phyloP scores from a whole-genome alignment of 225 moss, liverwort and hornwort genomes.

The Anthoceros angustus region DNA sequence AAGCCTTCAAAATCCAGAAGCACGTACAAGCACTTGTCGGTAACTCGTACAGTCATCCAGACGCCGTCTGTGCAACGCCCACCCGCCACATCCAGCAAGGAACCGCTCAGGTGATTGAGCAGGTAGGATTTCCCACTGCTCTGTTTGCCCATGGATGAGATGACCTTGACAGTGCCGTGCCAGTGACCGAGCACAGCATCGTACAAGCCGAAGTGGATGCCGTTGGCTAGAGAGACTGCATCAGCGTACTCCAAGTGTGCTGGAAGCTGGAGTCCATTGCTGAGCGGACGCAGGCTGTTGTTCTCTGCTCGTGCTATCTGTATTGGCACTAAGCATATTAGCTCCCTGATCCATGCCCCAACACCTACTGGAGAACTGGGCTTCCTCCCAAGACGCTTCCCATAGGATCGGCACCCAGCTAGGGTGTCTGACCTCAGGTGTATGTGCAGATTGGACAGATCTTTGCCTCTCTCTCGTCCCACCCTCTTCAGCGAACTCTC shows the following conservation, averaged over 20 bases:
- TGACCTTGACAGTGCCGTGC: constrained; percentile 38
- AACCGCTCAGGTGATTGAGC: constrained; percentile 48
- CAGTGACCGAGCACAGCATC: constrained; percentile 27
- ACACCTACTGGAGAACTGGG: not conserved
- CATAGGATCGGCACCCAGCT: no score
- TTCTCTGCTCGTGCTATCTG: constrained; percentile 52
- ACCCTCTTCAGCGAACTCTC: not conserved
- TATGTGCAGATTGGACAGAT: not conserved
- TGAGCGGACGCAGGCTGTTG: constrained; percentile 35
- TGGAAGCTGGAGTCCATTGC: constrained; percentile 34
- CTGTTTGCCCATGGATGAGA: constrained; percentile 54
- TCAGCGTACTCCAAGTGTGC: constrained; percentile 23
- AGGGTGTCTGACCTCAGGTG: not conserved
- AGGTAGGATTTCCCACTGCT: constrained; percentile 58
- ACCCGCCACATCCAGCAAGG: constrained; percentile 43
- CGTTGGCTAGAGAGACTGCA: constrained; percentile 26
- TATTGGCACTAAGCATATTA: constrained; percentile 39
- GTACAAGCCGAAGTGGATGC: constrained; percentile 34
- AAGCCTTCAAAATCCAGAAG: constrained; percentile 52
- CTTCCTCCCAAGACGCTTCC: no score
- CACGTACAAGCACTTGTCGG: constrained; percentile 27
- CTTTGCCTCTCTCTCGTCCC: not conserved
- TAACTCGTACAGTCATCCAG: constrained; percentile 43
- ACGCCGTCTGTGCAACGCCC: constrained; percentile 63
- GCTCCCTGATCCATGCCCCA: constrained; percentile 25